phyloP scores from a whole-genome alignment of 352 stramenopile species.

The Phytophthora citricola region DNA sequence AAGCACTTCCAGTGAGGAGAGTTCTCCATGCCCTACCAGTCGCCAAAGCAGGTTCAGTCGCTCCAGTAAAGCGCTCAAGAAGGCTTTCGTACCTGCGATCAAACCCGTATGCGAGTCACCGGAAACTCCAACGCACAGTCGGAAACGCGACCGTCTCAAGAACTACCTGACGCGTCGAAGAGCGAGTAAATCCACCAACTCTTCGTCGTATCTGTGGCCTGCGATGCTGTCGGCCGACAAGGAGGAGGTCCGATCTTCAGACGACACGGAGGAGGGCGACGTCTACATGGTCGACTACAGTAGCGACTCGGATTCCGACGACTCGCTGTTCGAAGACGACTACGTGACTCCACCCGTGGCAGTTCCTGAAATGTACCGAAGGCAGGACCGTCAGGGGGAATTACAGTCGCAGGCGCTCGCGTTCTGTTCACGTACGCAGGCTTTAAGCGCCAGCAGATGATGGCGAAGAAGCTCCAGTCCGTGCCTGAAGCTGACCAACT shows the following conservation, averaged over 20 bases:
- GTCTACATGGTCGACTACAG: slow-evolving; percentile 35
- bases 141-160: slow-evolving; percentile 39
- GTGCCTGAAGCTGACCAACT: slow-evolving; percentile 42
- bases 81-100: slow-evolving; percentile 1
- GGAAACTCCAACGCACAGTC: slow-evolving; percentile 7
- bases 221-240: slow-evolving; percentile 25
- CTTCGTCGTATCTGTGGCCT: slow-evolving; percentile 17
- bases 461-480: slow-evolving; percentile 41
- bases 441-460: slow-evolving; percentile 63
- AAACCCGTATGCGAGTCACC: slow-evolving; percentile 10
- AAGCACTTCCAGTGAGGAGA: slow-evolving; percentile 2
- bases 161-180: slow-evolving; percentile 24
- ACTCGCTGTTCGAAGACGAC: slow-evolving; percentile 17
- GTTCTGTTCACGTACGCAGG: slow-evolving; percentile 66
- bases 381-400: slow-evolving; percentile 60
- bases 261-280: slow-evolving; percentile 34
- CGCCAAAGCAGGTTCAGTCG: slow-evolving; percentile 19
- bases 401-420: slow-evolving; percentile 50
- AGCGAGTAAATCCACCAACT: slow-evolving; percentile 1
- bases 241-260: slow-evolving; percentile 23
- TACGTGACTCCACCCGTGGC: slow-evolving; percentile 52
- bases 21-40: slow-evolving; percentile 3
- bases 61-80: slow-evolving; percentile 18
- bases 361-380: slow-evolving; percentile 58
- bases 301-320: slow-evolving; percentile 32